These are phyloP conservation scores for Peziza echinospora DNA, from an alignment of 495 filamentous ascomycete genomes.

Conservation along the genomic window DNA sequence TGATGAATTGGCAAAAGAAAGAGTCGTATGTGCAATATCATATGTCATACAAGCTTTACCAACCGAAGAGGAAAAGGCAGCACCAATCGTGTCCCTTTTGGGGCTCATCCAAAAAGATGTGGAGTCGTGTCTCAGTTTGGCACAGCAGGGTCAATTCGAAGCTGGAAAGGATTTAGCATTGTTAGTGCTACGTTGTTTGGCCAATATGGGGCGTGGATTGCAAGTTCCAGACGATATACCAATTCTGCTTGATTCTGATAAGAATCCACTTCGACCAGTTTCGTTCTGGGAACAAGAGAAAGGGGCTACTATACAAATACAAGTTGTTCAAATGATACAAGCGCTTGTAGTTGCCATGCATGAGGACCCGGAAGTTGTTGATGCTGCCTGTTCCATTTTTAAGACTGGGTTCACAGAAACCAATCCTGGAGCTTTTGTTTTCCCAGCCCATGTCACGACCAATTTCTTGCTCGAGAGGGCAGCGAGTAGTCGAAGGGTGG, in stretches of 20 bases:
- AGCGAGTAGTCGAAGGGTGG: slow-evolving; percentile 42
- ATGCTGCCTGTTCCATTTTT: slow-evolving; percentile 53
- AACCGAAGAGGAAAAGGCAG: slow-evolving; percentile 37
- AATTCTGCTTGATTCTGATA: slow-evolving; percentile 39
- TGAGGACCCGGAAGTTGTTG: slow-evolving; percentile 45
- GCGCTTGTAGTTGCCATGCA: slow-evolving; percentile 28
- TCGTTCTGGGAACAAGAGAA: slow-evolving; percentile 39
- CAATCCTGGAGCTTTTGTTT: slow-evolving; percentile 53
- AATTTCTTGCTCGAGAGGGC: slow-evolving; percentile 45
- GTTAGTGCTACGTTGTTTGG: slow-evolving; percentile 47
- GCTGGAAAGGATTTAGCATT: slow-evolving; percentile 30
- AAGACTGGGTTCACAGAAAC: slow-evolving; percentile 61
- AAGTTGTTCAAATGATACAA: slow-evolving; percentile 35
- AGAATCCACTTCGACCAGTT: slow-evolving; percentile 21
- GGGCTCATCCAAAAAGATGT: slow-evolving; percentile 41
- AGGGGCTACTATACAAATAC: slow-evolving; percentile 32
- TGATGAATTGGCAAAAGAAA: slow-evolving; percentile 53
- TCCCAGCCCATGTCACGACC: slow-evolving; percentile 46
- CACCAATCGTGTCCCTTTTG: slow-evolving; percentile 41
- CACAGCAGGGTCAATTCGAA: slow-evolving; percentile 14
- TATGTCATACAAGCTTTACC: slow-evolving; percentile 62
- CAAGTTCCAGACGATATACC: slow-evolving; percentile 47
- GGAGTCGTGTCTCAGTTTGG: slow-evolving; percentile 21
- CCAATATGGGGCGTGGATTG: slow-evolving; percentile 57
- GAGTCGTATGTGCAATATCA: slow-evolving; percentile 61